These are phyloP conservation scores for Lachancea waltii DNA, from an alignment of 805 yeast genomes.

Conservation along the genomic window DNA sequence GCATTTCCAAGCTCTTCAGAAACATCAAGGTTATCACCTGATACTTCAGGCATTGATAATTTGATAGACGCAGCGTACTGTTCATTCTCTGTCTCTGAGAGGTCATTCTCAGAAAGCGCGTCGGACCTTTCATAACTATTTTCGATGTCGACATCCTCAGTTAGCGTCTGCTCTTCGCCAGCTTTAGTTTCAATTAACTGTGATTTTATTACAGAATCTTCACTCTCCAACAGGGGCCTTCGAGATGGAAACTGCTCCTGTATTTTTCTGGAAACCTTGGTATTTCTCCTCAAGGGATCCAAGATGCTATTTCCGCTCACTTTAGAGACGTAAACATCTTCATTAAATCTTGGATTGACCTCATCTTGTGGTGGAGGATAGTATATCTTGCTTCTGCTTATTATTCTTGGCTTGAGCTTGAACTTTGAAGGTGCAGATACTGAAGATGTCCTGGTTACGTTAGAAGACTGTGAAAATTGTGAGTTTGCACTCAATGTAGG, in stretches of 20 bases:
- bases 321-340: background rate
- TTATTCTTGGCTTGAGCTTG: constrained; percentile 26
- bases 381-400: constrained; percentile 15
- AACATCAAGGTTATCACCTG: background rate
- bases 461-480: constrained; percentile 20
- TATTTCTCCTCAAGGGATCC: constrained; percentile 23
- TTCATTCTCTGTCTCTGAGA: background rate
- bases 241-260: background rate
- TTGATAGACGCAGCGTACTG: background rate
- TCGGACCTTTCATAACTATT: no score
- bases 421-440: constrained; percentile 12
- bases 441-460: constrained; percentile 14
- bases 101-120: no score
- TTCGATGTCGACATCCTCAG: no score
- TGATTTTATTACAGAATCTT: no score
- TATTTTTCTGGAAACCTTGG: background rate
- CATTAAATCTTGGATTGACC: background rate
- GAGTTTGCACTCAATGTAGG: constrained; percentile 24
- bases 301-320: constrained; percentile 7
- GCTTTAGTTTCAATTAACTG: no score
- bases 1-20: constrained; percentile 15
- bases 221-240: no score
- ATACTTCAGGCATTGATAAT: background rate
- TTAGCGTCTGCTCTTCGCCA: no score
- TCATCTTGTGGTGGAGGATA: constrained; percentile 1